A percentile compares a stretch with the other conserved stretches of the same genome.
Conservation (phyloP, 768 basidiomycete species). For the Hygrocybe coccinea region DNA sequence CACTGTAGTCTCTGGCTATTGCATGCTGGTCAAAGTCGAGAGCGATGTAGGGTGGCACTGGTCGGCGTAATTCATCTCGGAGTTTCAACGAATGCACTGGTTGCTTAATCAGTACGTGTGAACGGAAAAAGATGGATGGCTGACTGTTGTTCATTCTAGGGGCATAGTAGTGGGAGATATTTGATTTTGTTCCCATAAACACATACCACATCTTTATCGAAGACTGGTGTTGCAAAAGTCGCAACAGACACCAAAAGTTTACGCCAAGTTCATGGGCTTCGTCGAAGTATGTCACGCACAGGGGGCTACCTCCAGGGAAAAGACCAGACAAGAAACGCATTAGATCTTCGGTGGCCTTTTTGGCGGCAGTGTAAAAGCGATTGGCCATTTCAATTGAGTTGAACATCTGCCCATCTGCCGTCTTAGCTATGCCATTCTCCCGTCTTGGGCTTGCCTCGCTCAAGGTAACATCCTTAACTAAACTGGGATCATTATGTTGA, state of each 20-base stretch:
- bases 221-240: background rate
- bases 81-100: no score
- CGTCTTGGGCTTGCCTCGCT: background rate
- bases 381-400: background rate
- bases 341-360: background rate
- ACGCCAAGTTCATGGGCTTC: background rate
- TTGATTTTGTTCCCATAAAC: slow-evolving; percentile 10
- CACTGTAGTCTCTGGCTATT: background rate
- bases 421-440: background rate
- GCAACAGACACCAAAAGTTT: background rate
- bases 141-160: slow-evolving; percentile 2
- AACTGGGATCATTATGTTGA: background rate
- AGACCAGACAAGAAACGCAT: background rate
- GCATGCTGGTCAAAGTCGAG: slow-evolving; percentile 1
- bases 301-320: no score
- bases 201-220: background rate
- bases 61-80: background rate
- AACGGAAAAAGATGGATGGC: background rate
- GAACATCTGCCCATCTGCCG: background rate
- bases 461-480: background rate
- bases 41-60: background rate
- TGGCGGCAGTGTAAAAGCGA: background rate
- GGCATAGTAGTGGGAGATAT: slow-evolving; percentile 6
- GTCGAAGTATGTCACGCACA: background rate
- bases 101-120: no score